Evolutionary conservation across 164 flowering plant species (phyloP).

Genomic region (Tetracentron sinense): DNA sequence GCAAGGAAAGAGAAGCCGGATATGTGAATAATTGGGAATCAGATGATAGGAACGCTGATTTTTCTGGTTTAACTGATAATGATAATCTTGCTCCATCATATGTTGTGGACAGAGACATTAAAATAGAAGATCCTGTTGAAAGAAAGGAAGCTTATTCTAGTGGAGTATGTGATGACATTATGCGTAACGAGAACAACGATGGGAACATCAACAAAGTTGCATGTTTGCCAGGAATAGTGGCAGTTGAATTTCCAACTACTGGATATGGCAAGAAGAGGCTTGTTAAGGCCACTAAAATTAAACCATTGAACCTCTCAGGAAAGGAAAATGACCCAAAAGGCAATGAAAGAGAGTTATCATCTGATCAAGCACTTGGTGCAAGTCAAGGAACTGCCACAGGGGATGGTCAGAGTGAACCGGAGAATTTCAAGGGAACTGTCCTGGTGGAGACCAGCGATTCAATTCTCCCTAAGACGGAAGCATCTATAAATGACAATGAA

Average conservation of each 20-base stretch:
- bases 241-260: slow-evolving; percentile 9
- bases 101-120: slow-evolving; percentile 12
- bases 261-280: slow-evolving; percentile 17
- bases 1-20: slow-evolving; percentile 15
- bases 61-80: slow-evolving; percentile 12
- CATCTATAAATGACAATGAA: slow-evolving; percentile 25
- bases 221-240: slow-evolving; percentile 15
- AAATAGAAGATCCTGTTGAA: slow-evolving; percentile 20
- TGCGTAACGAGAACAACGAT: slow-evolving; percentile 14
- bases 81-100: slow-evolving; percentile 5
- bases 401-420: slow-evolving; percentile 18
- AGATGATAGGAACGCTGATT: slow-evolving; percentile 3
- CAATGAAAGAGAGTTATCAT: slow-evolving; percentile 15
- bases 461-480: slow-evolving; percentile 21
- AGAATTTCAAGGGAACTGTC: slow-evolving; percentile 17
- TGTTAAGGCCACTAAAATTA: slow-evolving; percentile 4
- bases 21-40: slow-evolving; percentile 9
- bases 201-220: slow-evolving; percentile 9
- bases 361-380: slow-evolving; percentile 16
- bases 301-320: slow-evolving; percentile 16
- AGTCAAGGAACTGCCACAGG: slow-evolving; percentile 19
- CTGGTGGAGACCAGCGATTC: no score
- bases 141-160: slow-evolving; percentile 7
- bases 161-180: slow-evolving; percentile 6
- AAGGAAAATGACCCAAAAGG: slow-evolving; percentile 14